Evolutionary conservation across 768 basidiomycete species (phyloP).

Genomic region (Suillus subalutaceus): DNA sequence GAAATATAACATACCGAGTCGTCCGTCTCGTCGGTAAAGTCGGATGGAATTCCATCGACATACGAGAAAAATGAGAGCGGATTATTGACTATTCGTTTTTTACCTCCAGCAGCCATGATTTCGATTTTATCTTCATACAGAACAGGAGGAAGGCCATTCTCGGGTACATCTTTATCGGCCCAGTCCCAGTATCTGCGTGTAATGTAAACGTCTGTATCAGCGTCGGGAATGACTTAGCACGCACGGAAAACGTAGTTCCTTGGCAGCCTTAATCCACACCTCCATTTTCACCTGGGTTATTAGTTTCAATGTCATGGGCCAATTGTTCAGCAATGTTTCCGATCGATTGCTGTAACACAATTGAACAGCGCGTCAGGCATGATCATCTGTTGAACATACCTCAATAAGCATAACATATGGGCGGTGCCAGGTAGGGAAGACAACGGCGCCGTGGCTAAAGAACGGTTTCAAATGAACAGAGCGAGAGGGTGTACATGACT

Average conservation of each 20-base stretch:
- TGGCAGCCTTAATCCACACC: conserved; percentile 24
- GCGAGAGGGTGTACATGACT: conserved; percentile 1
- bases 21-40: no score
- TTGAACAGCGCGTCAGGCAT: not conserved
- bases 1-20: conserved; percentile 10
- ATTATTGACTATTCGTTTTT: conserved; percentile 18
- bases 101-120: conserved; percentile 12
- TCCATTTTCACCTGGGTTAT: conserved; percentile 21
- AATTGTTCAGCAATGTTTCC: conserved; percentile 28
- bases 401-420: conserved; percentile 33
- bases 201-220: not conserved
- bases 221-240: conserved; percentile 7
- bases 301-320: conserved; percentile 27
- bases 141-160: conserved; percentile 25
- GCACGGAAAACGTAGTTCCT: conserved; percentile 32
- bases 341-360: conserved; percentile 26
- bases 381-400: conserved; percentile 13
- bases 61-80: conserved; percentile 23
- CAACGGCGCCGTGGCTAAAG: conserved; percentile 23
- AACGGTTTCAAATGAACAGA: not conserved
- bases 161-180: conserved; percentile 24
- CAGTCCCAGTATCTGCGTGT: conserved; percentile 32
- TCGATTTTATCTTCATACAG: conserved; percentile 20
- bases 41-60: conserved; percentile 18
- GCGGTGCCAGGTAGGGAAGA: conserved; percentile 31